Conservation (phyloP, 352 stramenopile species). For the Albugo candida region DNA sequence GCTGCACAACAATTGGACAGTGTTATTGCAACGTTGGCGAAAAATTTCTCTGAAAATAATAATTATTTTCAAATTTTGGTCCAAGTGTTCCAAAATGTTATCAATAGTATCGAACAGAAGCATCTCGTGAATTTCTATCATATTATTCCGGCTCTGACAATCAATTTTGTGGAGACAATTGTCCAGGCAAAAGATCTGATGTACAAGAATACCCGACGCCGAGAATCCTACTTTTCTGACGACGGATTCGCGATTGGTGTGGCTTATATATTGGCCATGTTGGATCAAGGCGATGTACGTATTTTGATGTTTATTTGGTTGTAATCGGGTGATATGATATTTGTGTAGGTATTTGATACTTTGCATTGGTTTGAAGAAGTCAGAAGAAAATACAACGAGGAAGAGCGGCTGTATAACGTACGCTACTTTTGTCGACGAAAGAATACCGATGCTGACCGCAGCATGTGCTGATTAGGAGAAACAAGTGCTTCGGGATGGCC, state of each 20-base stretch:
- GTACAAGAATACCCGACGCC: slow-evolving; percentile 86
- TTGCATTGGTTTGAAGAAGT: slow-evolving; percentile 86
- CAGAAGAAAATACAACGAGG: slow-evolving; percentile 61
- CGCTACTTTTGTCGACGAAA: background rate
- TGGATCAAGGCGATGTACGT: slow-evolving; percentile 67
- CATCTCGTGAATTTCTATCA: slow-evolving; percentile 86
- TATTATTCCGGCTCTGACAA: slow-evolving; percentile 74
- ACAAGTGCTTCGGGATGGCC: slow-evolving; percentile 53
- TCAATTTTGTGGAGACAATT: slow-evolving; percentile 80
- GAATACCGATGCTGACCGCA: background rate
- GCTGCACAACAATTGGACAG: slow-evolving; percentile 75
- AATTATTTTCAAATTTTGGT: slow-evolving; percentile 87
- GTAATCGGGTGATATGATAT: slow-evolving; percentile 1
- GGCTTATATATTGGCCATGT: slow-evolving; percentile 83
- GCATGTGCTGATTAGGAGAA: slow-evolving; percentile 21
- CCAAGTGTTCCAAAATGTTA: slow-evolving; percentile 79
- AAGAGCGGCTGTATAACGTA: slow-evolving; percentile 63
- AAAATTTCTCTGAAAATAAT: slow-evolving; percentile 84
- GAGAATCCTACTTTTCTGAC: slow-evolving; percentile 90
- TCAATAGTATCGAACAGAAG: slow-evolving; percentile 70
- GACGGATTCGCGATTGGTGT: slow-evolving; percentile 90
- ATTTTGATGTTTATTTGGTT: slow-evolving; percentile 1
- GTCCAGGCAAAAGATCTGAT: slow-evolving; percentile 87
- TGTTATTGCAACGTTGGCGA: slow-evolving; percentile 68
- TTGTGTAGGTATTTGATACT: slow-evolving; percentile 52